Percentiles rank a stretch among this genome's conserved stretches.
Conservation (phyloP, 345 rosid species). For the Eucalyptus globulus region DNA sequence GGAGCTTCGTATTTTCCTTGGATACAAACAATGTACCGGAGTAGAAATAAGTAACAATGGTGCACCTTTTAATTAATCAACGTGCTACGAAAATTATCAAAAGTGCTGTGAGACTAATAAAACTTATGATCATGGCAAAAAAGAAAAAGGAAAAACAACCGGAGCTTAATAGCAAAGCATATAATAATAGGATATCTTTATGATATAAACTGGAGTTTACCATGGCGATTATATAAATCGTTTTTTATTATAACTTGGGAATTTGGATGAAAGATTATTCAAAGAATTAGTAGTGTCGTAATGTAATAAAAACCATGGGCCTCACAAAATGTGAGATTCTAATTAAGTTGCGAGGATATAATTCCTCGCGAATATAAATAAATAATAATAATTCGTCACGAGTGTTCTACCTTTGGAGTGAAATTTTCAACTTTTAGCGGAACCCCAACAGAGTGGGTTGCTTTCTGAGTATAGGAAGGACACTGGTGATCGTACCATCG, state of each 20-base stretch:
- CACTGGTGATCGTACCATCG: neutral
- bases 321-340: neutral
- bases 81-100: too few relatives aligned
- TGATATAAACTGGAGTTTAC: neutral
- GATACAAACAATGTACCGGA: neutral
- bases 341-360: neutral
- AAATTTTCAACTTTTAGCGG: neutral
- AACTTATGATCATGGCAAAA: neutral
- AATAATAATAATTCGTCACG: neutral
- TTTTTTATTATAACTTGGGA: neutral
- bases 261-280: neutral
- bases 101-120: too few relatives aligned
- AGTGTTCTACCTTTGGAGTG: neutral
- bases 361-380: neutral
- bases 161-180: neutral
- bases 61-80: too few relatives aligned
- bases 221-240: fast-evolving
- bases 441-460: neutral
- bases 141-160: neutral
- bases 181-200: neutral
- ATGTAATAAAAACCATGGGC: neutral
- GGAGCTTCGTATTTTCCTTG: neutral
- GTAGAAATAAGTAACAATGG: too few relatives aligned
- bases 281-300: neutral
- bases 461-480: neutral